These are phyloP conservation scores for Ascochyta viciae-villosae DNA, from an alignment of 2,329 filamentous ascomycete species.

Conservation along the genomic window DNA sequence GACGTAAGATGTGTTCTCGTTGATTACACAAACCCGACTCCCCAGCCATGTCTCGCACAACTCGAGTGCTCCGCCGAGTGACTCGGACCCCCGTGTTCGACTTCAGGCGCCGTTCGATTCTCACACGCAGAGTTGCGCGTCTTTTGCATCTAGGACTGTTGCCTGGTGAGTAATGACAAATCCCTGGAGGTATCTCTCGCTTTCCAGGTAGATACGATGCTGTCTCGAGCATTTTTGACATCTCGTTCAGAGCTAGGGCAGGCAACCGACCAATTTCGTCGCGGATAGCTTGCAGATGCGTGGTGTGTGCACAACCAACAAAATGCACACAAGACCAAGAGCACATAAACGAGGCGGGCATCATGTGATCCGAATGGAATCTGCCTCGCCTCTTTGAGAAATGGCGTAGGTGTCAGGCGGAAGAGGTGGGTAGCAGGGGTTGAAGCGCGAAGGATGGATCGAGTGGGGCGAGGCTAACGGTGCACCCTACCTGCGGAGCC, in stretches of 20 bases:
- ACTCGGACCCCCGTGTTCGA: not conserved
- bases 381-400: conserved; percentile 15
- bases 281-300: not conserved
- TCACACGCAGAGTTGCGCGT: not conserved
- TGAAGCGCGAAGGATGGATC: conserved; percentile 5
- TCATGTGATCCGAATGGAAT: conserved; percentile 12
- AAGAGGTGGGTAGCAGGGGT: not conserved
- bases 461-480: not conserved
- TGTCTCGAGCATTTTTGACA: not conserved
- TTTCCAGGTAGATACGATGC: not conserved
- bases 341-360: not conserved
- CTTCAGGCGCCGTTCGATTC: not conserved
- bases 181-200: not conserved
- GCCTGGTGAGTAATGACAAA: not conserved
- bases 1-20: not conserved
- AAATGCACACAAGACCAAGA: not conserved
- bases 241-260: not conserved
- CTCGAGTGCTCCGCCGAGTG: not conserved
- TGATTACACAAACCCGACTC: not conserved
- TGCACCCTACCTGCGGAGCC: not conserved
- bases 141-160: not conserved
- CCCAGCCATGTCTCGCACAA: not conserved
- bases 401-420: not conserved
- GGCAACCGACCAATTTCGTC: too few species aligned
- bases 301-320: not conserved